Evolutionary conservation across 2,329 filamentous ascomycete genomes (phyloP).

Genomic region (Aspergillus brasiliensis): DNA sequence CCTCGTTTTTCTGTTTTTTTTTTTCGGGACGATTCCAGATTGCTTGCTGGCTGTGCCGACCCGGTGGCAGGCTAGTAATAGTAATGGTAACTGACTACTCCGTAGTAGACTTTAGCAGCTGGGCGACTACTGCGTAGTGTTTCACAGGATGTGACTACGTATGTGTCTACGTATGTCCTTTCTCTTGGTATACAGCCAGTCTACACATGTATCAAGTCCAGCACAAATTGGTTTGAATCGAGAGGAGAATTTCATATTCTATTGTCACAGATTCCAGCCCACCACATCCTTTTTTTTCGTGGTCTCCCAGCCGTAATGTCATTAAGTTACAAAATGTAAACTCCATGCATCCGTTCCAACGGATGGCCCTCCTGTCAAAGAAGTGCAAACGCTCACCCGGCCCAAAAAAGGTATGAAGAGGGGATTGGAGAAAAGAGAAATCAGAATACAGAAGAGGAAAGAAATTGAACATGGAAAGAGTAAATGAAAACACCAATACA

Average conservation of each 20-base stretch:
- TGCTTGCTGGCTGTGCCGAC: too few relatives aligned
- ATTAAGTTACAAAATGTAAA: conserved; percentile 44
- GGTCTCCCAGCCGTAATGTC: conserved; percentile 41
- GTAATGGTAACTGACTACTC: too few relatives aligned
- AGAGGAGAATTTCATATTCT: conserved; percentile 47
- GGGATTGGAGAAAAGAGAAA: conserved; percentile 13
- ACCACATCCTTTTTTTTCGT: conserved; percentile 37
- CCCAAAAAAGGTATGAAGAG: conserved; percentile 28
- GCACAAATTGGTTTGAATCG: conserved; percentile 23
- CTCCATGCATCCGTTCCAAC: conserved; percentile 28
- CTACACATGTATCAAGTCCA: background rate
- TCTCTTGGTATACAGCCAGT: background rate
- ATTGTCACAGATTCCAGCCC: conserved; percentile 41
- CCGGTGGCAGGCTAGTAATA: too few relatives aligned
- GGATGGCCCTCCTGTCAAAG: conserved; percentile 17
- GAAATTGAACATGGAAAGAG: conserved; percentile 22
- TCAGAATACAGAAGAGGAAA: conserved; percentile 16
- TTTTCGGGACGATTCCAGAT: too few relatives aligned
- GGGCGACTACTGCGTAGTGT: too few relatives aligned
- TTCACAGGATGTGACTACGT: background rate
- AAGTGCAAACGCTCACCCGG: conserved; percentile 22
- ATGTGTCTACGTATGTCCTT: background rate
- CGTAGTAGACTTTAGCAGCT: background rate
- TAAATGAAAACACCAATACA: conserved; percentile 41
- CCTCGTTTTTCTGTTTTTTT: too few relatives aligned